Evolutionary conservation across 805 yeast species (phyloP), one percentile per base, ranked within the genome.

Genomic region (Lipomyces spencermartinsiae): DNA sequence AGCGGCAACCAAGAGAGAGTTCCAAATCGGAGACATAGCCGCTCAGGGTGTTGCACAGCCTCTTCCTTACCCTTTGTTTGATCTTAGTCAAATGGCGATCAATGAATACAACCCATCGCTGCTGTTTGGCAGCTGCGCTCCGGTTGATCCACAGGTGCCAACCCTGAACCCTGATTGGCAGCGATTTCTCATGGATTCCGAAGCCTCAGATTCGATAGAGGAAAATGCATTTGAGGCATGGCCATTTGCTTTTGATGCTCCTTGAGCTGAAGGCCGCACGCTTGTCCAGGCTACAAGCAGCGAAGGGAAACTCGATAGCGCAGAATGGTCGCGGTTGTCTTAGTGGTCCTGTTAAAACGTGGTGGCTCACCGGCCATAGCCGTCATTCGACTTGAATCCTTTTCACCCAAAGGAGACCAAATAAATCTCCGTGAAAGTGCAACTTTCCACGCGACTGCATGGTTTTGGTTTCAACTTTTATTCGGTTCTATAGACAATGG

Each of bases 1-100:
- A 46, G 53, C 53, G 53, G 53, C 53, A 46, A 46, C 53, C 53
- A 46, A 46, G 53, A 46, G 53, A 46, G 53, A 46, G 53, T 10
- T 46, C 53, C 53, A 46, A 46, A 46, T 46, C 53, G 53, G 53
- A 46, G 53, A 46, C 53, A 46, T 46, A 46, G 53, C 53, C 53
- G 53, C 53, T 46, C 4, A 46, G 53, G 53, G 53, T 46, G 53
- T 46, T 46, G 53, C 53, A 2, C 53, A 46, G 53, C 53, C 53
- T 46, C 53, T 46, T 46, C 53, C 53, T 1, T 2, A 46, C 53
- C 53, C 53, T 46, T 9, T 46, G 53, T 19, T 46, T 46, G 53
- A 46, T 2, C 53, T 46, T 46, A 46, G 53, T 46, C 53, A 46
- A 46, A 46, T 46, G 53, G 53, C 53, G 7, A 46, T 46, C 53